These are phyloP conservation scores for Vaccinium myrtillus DNA, from an alignment of 148 eudicot species.

Conservation along the genomic window DNA sequence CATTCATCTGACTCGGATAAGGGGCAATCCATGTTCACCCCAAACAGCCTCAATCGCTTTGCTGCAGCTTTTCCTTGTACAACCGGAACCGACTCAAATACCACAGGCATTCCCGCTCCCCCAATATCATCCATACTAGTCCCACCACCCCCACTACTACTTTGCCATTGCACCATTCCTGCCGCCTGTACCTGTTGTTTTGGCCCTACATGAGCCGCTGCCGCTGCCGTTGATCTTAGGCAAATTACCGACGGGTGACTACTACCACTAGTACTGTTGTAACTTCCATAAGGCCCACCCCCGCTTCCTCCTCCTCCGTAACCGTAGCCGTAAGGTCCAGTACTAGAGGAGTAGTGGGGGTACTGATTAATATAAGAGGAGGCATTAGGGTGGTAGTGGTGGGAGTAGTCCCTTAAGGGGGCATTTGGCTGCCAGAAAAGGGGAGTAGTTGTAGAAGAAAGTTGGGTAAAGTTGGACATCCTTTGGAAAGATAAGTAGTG, in stretches of 20 bases:
- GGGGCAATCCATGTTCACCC: conserved; percentile 93
- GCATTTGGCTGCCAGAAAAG: conserved; percentile 25
- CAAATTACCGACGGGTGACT: conserved; percentile 27
- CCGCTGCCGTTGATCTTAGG: conserved; percentile 20
- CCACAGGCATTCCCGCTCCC: conserved; percentile 29
- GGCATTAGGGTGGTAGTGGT: neutral
- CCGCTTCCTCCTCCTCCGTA: neutral
- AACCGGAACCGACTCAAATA: conserved; percentile 72
- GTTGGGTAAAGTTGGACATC: conserved; percentile 18
- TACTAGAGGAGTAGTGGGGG: neutral
- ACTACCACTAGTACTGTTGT: neutral
- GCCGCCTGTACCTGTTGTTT: conserved; percentile 14
- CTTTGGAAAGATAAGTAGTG: conserved; percentile 17
- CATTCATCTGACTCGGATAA: conserved; percentile 38
- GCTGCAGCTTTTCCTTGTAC: conserved; percentile 70
- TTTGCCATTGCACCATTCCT: conserved; percentile 24
- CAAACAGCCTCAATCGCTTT: conserved; percentile 80
- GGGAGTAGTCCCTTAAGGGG: neutral
- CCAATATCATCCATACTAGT: neutral
- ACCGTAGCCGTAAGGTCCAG: neutral
- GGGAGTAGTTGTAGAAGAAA: conserved; percentile 22
- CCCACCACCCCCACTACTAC: conserved; percentile 13
- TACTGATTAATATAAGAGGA: neutral
- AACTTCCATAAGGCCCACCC: neutral
- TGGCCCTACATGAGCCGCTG: conserved; percentile 5